Percentiles rank a stretch among this genome's conserved stretches.
Evolutionary conservation across 2,329 filamentous ascomycete genomes (phyloP).

Genomic region (Fusarium ambrosium): DNA sequence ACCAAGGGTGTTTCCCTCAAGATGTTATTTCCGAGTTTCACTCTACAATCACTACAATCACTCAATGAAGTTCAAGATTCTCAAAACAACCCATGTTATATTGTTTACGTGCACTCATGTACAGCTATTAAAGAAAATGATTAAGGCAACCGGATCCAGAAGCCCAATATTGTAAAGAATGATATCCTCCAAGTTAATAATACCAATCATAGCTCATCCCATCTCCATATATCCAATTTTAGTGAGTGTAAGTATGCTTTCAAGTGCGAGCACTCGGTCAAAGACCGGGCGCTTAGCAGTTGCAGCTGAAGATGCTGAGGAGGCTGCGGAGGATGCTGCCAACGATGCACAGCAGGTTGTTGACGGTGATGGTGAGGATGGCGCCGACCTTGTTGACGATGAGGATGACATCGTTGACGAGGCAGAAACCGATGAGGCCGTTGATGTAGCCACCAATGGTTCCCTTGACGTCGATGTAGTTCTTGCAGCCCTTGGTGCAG

Average conservation of each 20-base stretch:
- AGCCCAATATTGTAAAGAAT: slow-evolving; percentile 2
- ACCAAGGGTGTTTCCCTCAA: background rate
- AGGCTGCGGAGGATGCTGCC: slow-evolving; percentile 49
- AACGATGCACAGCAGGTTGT: slow-evolving; percentile 52
- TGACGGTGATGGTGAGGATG: slow-evolving; percentile 46
- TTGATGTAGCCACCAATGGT: slow-evolving; percentile 48
- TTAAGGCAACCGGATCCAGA: background rate
- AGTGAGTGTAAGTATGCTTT: slow-evolving; percentile 18
- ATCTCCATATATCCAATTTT: slow-evolving; percentile 11
- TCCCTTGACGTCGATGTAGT: slow-evolving; percentile 53
- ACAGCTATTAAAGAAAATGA: slow-evolving; percentile 20
- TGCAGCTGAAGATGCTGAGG: slow-evolving; percentile 51
- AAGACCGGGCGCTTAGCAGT: slow-evolving; percentile 46
- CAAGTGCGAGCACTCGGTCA: slow-evolving; percentile 1
- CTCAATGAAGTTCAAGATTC: background rate
- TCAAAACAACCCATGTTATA: background rate
- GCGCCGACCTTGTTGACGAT: slow-evolving; percentile 43
- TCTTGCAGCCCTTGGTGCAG: slow-evolving; percentile 55
- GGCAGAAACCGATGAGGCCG: slow-evolving; percentile 50
- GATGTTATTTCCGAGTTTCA: background rate
- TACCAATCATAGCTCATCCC: slow-evolving; percentile 19
- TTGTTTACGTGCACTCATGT: slow-evolving; percentile 13
- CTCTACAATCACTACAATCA: background rate
- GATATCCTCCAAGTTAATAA: slow-evolving; percentile 25
- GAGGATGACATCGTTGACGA: slow-evolving; percentile 51